phyloP scores from a whole-genome alignment of 148 eudicot genomes.

The Rhododendron molle region DNA sequence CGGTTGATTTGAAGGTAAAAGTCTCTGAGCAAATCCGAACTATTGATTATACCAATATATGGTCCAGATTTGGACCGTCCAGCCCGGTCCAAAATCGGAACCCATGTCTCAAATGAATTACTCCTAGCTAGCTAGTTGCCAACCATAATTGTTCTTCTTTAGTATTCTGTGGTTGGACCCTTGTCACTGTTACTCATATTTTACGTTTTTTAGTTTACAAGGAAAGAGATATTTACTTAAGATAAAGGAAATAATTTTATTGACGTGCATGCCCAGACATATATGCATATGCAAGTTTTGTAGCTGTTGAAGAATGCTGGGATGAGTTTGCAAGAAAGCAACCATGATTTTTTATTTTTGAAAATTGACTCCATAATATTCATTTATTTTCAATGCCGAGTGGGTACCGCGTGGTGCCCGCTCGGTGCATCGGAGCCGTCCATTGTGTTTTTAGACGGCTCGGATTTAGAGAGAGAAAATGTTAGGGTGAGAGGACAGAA shows the following conservation, averaged over 20 bases:
- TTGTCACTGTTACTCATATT: background rate
- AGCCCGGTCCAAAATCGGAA: too few relatives aligned
- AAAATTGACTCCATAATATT: background rate
- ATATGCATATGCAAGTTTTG: background rate
- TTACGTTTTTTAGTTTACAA: background rate
- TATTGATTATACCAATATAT: too few relatives aligned
- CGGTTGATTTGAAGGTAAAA: too few relatives aligned
- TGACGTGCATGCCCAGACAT: background rate
- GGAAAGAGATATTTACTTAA: background rate
- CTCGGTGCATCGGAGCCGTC: too few relatives aligned
- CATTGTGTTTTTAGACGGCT: too few relatives aligned
- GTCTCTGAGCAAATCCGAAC: background rate
- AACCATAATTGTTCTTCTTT: background rate
- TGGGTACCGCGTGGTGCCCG: too few relatives aligned
- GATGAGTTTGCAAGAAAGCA: background rate
- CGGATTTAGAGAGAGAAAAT: too few relatives aligned
- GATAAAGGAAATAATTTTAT: background rate
- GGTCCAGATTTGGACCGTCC: background rate
- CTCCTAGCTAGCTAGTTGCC: background rate
- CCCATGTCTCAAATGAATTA: background rate
- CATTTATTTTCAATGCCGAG: too few relatives aligned
- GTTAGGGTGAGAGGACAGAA: too few relatives aligned
- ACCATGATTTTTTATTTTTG: background rate
- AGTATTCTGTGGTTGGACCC: background rate
- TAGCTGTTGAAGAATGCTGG: background rate